phyloP scores from a whole-genome alignment of 2,329 filamentous ascomycete species.

The Ophiostoma quercus region DNA sequence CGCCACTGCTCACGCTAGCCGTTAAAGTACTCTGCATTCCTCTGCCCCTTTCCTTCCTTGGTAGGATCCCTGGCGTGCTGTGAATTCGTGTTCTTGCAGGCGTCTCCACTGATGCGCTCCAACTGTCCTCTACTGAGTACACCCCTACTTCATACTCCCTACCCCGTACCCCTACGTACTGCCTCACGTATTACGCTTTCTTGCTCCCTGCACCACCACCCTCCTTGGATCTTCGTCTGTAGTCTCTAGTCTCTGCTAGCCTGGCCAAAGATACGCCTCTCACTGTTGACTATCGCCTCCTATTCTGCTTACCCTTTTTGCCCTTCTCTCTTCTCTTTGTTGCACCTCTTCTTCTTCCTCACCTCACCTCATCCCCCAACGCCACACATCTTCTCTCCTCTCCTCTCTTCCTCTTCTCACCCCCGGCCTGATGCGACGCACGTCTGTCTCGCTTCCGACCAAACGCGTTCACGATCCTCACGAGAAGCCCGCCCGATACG shows the following conservation, averaged over 20 bases:
- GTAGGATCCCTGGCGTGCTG: conserved; percentile 7
- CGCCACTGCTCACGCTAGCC: background rate
- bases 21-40: background rate
- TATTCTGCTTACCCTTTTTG: background rate
- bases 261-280: background rate
- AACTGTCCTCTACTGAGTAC: background rate
- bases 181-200: background rate
- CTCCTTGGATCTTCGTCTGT: conserved; percentile 5
- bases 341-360: background rate
- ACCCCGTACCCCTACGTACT: background rate
- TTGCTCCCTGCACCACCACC: background rate
- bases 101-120: conserved; percentile 5
- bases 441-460: conserved; percentile 59
- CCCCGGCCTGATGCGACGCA: conserved; percentile 52
- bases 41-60: conserved; percentile 15
- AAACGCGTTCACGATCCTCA: conserved; percentile 55
- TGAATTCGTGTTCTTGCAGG: conserved; percentile 17
- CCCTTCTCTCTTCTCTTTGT: background rate
- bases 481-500: conserved; percentile 62
- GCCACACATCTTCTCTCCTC: background rate
- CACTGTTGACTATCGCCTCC: background rate
- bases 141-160: background rate
- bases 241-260: conserved; percentile 13
- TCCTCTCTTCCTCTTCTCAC: conserved; percentile 21
- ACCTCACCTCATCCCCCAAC: background rate